These are phyloP conservation scores for Paramecium sonneborni DNA, from an alignment of 73 alveolate species.

Conservation along the genomic window DNA sequence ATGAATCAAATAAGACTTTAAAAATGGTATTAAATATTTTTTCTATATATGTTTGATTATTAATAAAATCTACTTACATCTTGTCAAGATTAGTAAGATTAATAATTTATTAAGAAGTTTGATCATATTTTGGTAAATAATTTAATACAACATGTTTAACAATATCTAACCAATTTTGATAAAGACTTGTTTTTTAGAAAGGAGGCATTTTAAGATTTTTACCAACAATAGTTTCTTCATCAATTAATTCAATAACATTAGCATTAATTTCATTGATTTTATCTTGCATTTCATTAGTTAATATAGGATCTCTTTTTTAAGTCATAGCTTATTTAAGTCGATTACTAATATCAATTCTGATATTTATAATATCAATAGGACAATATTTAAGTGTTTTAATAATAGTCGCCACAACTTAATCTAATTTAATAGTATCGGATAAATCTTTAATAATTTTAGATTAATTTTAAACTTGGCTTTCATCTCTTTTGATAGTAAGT, in stretches of 20 bases:
- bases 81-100: background rate
- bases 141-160: background rate
- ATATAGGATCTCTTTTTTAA: background rate
- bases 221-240: slow-evolving; percentile 21
- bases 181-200: background rate
- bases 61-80: slow-evolving; percentile 2
- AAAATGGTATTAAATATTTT: slow-evolving; percentile 28
- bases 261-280: slow-evolving; percentile 19
- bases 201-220: background rate
- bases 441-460: background rate
- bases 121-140: background rate
- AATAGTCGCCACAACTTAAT: background rate
- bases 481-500: slow-evolving; percentile 12
- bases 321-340: background rate
- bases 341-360: slow-evolving; percentile 1
- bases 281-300: background rate
- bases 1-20: slow-evolving; percentile 14
- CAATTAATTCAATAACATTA: slow-evolving; percentile 20
- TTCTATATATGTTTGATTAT: slow-evolving; percentile 13
- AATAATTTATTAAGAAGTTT: background rate
- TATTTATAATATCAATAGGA: background rate
- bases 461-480: background rate
- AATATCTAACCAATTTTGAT: slow-evolving; percentile 37
- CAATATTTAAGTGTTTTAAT: background rate
- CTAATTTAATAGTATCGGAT: slow-evolving; percentile 11